These are phyloP conservation scores for Sporothrix brasiliensis DNA, from an alignment of 2,329 filamentous ascomycete species.

Conservation along the genomic window DNA sequence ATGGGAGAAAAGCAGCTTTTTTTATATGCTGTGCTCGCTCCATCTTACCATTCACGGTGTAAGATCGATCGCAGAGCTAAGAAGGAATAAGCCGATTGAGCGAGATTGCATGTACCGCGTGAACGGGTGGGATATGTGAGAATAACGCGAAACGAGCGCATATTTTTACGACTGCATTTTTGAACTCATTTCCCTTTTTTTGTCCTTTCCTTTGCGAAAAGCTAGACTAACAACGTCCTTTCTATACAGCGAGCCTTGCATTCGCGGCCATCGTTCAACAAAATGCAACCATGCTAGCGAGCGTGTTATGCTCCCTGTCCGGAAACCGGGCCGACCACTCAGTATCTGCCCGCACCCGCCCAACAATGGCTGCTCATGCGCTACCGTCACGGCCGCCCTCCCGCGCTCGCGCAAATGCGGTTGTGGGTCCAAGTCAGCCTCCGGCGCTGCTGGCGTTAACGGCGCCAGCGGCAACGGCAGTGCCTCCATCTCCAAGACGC, in stretches of 20 bases:
- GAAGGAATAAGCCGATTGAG: background rate
- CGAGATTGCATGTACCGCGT: conserved; percentile 1
- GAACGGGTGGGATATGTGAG: background rate
- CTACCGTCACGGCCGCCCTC: conserved; percentile 66
- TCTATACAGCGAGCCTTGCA: conserved; percentile 66
- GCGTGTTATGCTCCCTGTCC: conserved; percentile 69
- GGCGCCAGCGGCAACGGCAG: conserved; percentile 35
- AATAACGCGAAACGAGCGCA: conserved; percentile 2
- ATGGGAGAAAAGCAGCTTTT: background rate
- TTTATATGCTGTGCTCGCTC: background rate
- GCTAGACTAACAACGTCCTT: background rate
- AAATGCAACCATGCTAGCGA: conserved; percentile 71
- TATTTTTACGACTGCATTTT: conserved; percentile 16
- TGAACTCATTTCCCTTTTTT: conserved; percentile 24
- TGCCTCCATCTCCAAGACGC: conserved; percentile 34
- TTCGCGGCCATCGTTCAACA: conserved; percentile 74
- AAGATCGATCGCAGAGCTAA: background rate
- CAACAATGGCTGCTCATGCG: conserved; percentile 63
- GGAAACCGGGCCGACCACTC: conserved; percentile 71
- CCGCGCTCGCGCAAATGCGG: conserved; percentile 60
- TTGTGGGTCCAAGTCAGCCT: conserved; percentile 44
- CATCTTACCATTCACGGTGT: background rate
- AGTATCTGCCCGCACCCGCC: conserved; percentile 69
- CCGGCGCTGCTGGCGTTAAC: background rate
- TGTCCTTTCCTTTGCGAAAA: background rate